Conservation (phyloP, 805 yeast species). For the Vanderwaltozyma yarrowii region DNA sequence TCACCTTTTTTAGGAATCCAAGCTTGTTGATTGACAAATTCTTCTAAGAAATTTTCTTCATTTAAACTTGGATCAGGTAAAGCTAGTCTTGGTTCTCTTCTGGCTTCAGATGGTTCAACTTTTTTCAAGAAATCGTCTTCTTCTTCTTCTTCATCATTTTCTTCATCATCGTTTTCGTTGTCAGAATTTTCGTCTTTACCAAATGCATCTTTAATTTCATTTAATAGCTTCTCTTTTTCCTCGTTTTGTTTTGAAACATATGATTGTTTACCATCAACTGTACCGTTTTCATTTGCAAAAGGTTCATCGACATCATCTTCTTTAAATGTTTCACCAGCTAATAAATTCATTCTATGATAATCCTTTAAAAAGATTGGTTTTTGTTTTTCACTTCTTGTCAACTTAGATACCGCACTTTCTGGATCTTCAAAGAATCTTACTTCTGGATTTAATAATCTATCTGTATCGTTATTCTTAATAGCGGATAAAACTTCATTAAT, state of each 20-base stretch:
- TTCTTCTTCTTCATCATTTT: constrained; percentile 33
- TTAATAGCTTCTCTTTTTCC: constrained; percentile 60
- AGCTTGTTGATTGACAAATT: constrained; percentile 66
- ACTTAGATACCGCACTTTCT: constrained; percentile 31
- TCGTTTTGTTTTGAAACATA: constrained; percentile 67
- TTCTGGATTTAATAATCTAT: constrained; percentile 50
- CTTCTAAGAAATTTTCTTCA: constrained; percentile 60
- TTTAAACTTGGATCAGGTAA: constrained; percentile 60
- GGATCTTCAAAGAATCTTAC: constrained; percentile 67
- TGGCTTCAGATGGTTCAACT: constrained; percentile 31
- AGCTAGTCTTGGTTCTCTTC: constrained; percentile 15
- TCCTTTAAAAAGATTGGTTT: constrained; percentile 87
- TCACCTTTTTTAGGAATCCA: constrained; percentile 78
- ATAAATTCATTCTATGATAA: constrained; percentile 74
- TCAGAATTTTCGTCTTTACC: constrained; percentile 35
- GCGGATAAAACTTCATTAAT: constrained; percentile 63
- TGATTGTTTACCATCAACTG: constrained; percentile 40
- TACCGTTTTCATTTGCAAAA: constrained; percentile 37
- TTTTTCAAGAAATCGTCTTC: constrained; percentile 47
- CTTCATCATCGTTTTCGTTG: constrained; percentile 25
- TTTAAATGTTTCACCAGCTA: constrained; percentile 52
- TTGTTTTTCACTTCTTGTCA: constrained; percentile 30
- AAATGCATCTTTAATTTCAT: constrained; percentile 67
- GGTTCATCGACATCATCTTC: constrained; percentile 37
- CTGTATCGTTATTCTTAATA: constrained; percentile 54